A percentile compares a stretch with the other conserved stretches of the same genome.
Conservation (phyloP, 2,329 filamentous ascomycete species). For the Blastomyces parvus region DNA sequence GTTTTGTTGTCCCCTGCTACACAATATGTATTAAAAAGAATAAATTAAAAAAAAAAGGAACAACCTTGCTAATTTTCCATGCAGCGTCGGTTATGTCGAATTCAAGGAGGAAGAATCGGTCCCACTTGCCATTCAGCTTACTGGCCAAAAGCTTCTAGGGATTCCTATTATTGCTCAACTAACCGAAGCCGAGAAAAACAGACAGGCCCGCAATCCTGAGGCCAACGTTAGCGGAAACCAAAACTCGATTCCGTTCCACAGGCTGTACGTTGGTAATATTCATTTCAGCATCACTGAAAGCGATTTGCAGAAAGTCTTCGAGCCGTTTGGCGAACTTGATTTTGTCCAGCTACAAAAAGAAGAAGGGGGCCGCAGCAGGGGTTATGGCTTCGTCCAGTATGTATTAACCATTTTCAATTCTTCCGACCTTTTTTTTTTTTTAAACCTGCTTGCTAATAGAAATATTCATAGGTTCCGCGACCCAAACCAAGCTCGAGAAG, state of each 20-base stretch:
- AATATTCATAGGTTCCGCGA: conserved; percentile 64
- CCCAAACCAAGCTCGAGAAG: conserved; percentile 82
- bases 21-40: not conserved
- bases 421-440: conserved; percentile 9
- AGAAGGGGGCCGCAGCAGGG: conserved; percentile 77
- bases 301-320: conserved; percentile 92
- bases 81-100: conserved; percentile 96
- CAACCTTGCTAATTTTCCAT: conserved; percentile 22
- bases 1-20: conserved; percentile 27
- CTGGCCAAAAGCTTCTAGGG: conserved; percentile 94
- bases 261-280: conserved; percentile 97
- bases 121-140: conserved; percentile 87
- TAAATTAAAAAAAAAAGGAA: not conserved
- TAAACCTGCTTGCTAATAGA: conserved; percentile 29
- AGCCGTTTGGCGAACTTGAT: conserved; percentile 94
- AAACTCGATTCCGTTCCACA: conserved; percentile 88
- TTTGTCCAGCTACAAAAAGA: conserved; percentile 98
- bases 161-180: conserved; percentile 98
- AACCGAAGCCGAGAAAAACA: conserved; percentile 98
- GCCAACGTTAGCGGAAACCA: conserved; percentile 60
- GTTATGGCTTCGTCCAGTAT: conserved; percentile 98
- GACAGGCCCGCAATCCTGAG: conserved; percentile 79
- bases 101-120: conserved; percentile 96
- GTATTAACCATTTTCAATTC: conserved; percentile 33
- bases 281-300: conserved; percentile 98